Base-by-base conservation (phyloP, 163 green algal species). In the Coccomyxa subellipsoidea region DNA sequence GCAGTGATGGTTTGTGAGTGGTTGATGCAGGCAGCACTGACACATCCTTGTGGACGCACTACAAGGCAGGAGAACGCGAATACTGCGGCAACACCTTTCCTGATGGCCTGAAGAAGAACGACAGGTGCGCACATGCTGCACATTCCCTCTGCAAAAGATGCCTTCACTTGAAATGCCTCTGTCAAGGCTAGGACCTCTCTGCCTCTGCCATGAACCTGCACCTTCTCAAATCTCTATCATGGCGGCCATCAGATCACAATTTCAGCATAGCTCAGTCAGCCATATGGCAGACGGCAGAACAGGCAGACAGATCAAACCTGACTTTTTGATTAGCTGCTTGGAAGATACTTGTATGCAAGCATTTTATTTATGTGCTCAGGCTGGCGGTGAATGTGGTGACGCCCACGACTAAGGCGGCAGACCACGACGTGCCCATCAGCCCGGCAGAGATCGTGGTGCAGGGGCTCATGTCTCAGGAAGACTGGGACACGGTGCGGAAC, bases 1-100 rank as follows among this genome's bases (percentile, higher is more conserved):
- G n/a, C n/a, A n/a, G n/a, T n/a, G n/a, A n/a, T 54, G 40, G 15
- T 53, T 40, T 9, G 40, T 40, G 29, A 32, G 4, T 6, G 36
- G 54, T 38, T 12, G 8, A 25, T 25, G 35, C 87, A 95, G 94
- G 96, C 79, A 96, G 88, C 85, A 99, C 97, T 18, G 93, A 95
- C 84, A 99, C 97, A 40, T 98, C 93, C 12, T 88, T 99, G 66
- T 99, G 97, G 97, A 99, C 97, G 32, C 93, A 98, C 88, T 99
- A 99, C 89, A 94, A 92, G 25, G 87, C 83, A 9, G 97, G 97
- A 2, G 88, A 84, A 38, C 90, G 96, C 1, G 40, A 91, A 34
- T 99, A 99, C 91, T 99, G 97, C 87, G 97, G 97, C 77, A 98
- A 99, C 87, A 39, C 40, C 7, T 95, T 99, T 81, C 95, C 93